phyloP scores from a whole-genome alignment of 2,329 filamentous ascomycete species.

The Epichloe brachyelytri region DNA sequence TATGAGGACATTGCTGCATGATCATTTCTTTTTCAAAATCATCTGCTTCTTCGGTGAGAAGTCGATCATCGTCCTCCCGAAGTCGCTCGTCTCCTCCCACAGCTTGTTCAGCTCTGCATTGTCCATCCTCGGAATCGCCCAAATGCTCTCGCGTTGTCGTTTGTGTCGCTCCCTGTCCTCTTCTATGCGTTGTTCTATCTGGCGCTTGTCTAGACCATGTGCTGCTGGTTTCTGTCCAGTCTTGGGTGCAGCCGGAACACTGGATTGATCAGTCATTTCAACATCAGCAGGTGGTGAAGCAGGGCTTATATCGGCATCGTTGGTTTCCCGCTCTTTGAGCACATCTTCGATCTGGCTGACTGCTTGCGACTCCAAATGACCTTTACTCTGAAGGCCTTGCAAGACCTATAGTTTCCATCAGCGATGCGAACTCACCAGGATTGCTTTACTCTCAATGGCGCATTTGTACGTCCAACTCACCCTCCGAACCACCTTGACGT shows the following conservation, averaged over 20 bases:
- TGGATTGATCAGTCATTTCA: slow-evolving; percentile 27
- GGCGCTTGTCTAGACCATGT: slow-evolving; percentile 58
- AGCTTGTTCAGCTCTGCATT: slow-evolving; percentile 64
- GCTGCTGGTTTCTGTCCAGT: slow-evolving; percentile 19
- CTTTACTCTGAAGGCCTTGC: slow-evolving; percentile 54
- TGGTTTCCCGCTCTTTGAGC: slow-evolving; percentile 64
- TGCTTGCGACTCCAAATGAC: slow-evolving; percentile 60
- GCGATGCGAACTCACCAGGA: background rate
- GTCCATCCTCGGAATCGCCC: slow-evolving; percentile 58
- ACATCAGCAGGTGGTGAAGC: slow-evolving; percentile 35
- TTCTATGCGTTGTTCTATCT: slow-evolving; percentile 92
- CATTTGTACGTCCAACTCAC: slow-evolving; percentile 30
- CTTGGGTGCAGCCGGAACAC: slow-evolving; percentile 27
- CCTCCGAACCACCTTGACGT: slow-evolving; percentile 82
- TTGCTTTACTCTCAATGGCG: too few species aligned
- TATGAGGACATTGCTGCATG: slow-evolving; percentile 27
- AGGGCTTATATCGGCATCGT: slow-evolving; percentile 41
- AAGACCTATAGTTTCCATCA: slow-evolving; percentile 39
- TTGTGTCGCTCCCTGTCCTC: slow-evolving; percentile 95
- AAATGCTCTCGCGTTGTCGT: slow-evolving; percentile 78
- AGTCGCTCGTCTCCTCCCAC: slow-evolving; percentile 78
- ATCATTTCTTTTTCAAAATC: slow-evolving; percentile 33
- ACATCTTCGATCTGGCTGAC: slow-evolving; percentile 72
- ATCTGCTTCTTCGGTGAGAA: slow-evolving; percentile 58
- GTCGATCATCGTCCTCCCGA: slow-evolving; percentile 77